A percentile compares a stretch with the other conserved stretches of the same genome.
Evolutionary conservation across 108 stramenopile genomes (phyloP).

Genomic region (Mediolabrus comicus): DNA sequence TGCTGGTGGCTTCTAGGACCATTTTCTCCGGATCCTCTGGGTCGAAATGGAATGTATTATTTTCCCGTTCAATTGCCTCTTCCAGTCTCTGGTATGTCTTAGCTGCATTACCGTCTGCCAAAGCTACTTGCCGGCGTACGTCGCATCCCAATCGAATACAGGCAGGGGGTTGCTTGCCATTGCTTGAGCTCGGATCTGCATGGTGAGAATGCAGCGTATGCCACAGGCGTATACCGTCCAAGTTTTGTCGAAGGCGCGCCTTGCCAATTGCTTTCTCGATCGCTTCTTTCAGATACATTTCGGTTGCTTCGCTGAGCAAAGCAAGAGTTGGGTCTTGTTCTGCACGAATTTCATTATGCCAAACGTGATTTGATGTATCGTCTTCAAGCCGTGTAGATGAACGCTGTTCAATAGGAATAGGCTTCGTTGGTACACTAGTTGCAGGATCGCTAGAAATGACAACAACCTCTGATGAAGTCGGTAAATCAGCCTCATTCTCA

Average conservation of each 20-base stretch:
- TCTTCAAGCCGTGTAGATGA: conserved; percentile 12
- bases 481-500: not conserved
- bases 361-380: conserved; percentile 33
- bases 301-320: conserved; percentile 67
- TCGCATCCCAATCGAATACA: conserved; percentile 77
- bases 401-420: not conserved
- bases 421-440: too few relatives aligned
- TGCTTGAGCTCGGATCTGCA: conserved; percentile 10
- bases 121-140: conserved; percentile 72
- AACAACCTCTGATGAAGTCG: not conserved
- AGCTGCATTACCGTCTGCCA: conserved; percentile 77
- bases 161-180: conserved; percentile 46
- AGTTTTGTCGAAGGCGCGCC: conserved; percentile 76
- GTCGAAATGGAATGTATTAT: conserved; percentile 24
- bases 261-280: conserved; percentile 67
- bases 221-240: conserved; percentile 83
- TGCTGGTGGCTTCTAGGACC: conserved; percentile 48
- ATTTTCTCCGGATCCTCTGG: conserved; percentile 43
- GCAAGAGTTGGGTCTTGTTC: conserved; percentile 71
- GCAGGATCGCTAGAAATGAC: not conserved
- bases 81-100: conserved; percentile 81
- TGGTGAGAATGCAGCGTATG: conserved; percentile 56
- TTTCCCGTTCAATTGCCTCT: conserved; percentile 71
- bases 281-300: conserved; percentile 63
- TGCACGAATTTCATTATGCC: conserved; percentile 76